phyloP scores from a whole-genome alignment of 2,329 filamentous ascomycete genomes.

The Spiromastix sp. region DNA sequence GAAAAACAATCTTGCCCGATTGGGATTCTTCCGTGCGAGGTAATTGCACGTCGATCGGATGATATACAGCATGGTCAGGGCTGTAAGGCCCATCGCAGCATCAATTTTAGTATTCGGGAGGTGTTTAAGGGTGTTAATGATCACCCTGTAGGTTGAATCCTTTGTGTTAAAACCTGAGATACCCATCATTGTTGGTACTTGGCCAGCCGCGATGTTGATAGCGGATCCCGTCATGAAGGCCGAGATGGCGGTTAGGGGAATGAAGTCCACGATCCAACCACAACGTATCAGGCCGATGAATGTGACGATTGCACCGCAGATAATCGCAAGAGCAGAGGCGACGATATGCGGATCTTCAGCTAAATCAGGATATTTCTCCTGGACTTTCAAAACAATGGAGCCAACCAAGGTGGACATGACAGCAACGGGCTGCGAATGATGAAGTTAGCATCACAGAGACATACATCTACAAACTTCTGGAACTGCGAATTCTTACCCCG shows the following conservation, averaged over 20 bases:
- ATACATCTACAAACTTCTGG: too few relatives aligned
- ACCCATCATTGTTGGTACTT: constrained; percentile 73
- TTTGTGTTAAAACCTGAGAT: constrained; percentile 62
- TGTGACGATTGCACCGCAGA: constrained; percentile 66
- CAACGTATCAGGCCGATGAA: constrained; percentile 68
- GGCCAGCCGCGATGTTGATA: constrained; percentile 75
- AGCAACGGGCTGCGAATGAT: constrained; percentile 60
- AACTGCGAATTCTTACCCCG: too few relatives aligned
- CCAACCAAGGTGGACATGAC: constrained; percentile 90
- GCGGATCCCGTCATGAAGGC: constrained; percentile 97
- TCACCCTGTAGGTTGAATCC: constrained; percentile 67
- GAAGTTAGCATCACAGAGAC: constrained; percentile 11
- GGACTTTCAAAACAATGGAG: constrained; percentile 61
- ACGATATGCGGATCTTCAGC: constrained; percentile 52
- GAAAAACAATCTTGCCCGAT: constrained; percentile 66
- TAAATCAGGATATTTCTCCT: constrained; percentile 44
- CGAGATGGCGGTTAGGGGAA: constrained; percentile 78
- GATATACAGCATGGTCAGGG: constrained; percentile 64
- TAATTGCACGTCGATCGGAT: constrained; percentile 58
- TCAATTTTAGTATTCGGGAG: constrained; percentile 61
- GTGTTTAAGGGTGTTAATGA: constrained; percentile 71
- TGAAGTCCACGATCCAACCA: constrained; percentile 88
- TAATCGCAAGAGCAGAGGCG: constrained; percentile 66
- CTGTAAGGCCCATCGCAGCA: constrained; percentile 79
- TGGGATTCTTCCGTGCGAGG: constrained; percentile 58